phyloP scores from a whole-genome alignment of 805 yeast genomes.

The Nakazawaea peltata region DNA sequence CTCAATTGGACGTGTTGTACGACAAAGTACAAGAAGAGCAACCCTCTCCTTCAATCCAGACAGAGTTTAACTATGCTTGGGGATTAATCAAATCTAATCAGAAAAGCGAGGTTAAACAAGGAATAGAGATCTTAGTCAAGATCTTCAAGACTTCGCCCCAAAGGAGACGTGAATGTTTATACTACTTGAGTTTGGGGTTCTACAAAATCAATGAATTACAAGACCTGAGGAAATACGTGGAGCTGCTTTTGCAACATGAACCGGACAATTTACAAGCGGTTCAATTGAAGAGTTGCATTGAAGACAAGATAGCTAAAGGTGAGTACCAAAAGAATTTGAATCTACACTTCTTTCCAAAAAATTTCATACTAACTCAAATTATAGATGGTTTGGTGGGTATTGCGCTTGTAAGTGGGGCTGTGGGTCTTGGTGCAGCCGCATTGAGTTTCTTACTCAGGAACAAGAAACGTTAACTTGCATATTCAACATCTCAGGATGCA shows the following conservation, averaged over 20 bases:
- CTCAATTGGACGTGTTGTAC: constrained; percentile 68
- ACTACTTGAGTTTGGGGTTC: constrained; percentile 81
- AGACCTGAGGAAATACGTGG: constrained; percentile 80
- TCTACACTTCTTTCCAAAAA: neutral
- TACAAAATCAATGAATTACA: constrained; percentile 82
- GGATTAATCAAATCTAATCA: constrained; percentile 72
- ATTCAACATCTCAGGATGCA: neutral
- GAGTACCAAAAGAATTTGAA: constrained; percentile 11
- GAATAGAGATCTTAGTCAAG: constrained; percentile 66
- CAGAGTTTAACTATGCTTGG: constrained; percentile 94
- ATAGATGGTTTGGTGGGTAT: constrained; percentile 83
- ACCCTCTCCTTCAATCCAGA: constrained; percentile 72
- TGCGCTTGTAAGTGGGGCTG: constrained; percentile 77
- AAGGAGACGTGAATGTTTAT: constrained; percentile 83
- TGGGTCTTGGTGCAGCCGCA: constrained; percentile 77
- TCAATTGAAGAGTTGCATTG: constrained; percentile 66
- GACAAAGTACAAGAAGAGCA: constrained; percentile 76
- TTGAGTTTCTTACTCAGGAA: constrained; percentile 30
- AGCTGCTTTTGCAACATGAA: constrained; percentile 67
- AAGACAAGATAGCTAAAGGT: constrained; percentile 67
- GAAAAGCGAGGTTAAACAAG: constrained; percentile 63
- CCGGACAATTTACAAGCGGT: constrained; percentile 78
- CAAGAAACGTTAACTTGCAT: constrained; percentile 17
- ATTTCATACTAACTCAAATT: constrained; percentile 1
- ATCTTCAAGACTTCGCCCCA: constrained; percentile 70